These are phyloP conservation scores for Bisporella sp. DNA, from an alignment of 2,329 filamentous ascomycete genomes.

Conservation along the genomic window DNA sequence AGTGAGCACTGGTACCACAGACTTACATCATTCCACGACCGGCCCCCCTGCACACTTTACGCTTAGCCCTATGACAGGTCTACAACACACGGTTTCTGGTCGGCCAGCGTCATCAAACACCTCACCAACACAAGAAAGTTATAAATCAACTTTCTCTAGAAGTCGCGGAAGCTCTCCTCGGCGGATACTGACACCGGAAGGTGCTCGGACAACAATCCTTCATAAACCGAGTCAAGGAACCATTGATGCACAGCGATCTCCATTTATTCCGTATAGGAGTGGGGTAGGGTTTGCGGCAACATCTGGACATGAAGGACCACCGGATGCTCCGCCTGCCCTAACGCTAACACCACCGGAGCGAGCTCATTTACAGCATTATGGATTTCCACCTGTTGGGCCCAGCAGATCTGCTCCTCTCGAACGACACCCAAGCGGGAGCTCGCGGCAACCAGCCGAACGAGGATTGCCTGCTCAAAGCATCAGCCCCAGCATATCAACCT, in stretches of 20 bases:
- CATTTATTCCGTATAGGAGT: slow-evolving; percentile 36
- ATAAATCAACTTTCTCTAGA: slow-evolving; percentile 21
- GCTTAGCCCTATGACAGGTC: slow-evolving; percentile 15
- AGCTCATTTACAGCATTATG: slow-evolving; percentile 20
- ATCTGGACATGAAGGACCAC: slow-evolving; percentile 30
- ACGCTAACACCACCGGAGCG: slow-evolving; percentile 23
- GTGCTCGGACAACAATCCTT: slow-evolving; percentile 44
- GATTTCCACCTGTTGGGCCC: slow-evolving; percentile 33
- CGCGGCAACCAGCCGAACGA: slow-evolving; percentile 33
- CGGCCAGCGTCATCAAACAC: slow-evolving; percentile 15
- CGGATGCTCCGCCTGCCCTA: slow-evolving; percentile 33
- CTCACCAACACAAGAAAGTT: slow-evolving; percentile 14
- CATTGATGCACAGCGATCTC: slow-evolving; percentile 40
- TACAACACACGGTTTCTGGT: slow-evolving; percentile 15
- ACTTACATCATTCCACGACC: slow-evolving; percentile 17
- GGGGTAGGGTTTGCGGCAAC: slow-evolving; percentile 36
- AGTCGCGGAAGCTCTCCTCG: slow-evolving; percentile 9
- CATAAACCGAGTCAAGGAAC: slow-evolving; percentile 36
- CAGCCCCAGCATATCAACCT: slow-evolving; percentile 41
- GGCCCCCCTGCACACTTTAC: slow-evolving; percentile 17
- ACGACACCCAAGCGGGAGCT: slow-evolving; percentile 23
- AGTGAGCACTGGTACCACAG: slow-evolving; percentile 12
- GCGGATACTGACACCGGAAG: slow-evolving; percentile 24
- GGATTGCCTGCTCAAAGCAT: slow-evolving; percentile 30
- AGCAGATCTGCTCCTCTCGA: slow-evolving; percentile 27